phyloP scores from a whole-genome alignment of 371 early-diverging fungal species.

The Rhizopus sp. region DNA sequence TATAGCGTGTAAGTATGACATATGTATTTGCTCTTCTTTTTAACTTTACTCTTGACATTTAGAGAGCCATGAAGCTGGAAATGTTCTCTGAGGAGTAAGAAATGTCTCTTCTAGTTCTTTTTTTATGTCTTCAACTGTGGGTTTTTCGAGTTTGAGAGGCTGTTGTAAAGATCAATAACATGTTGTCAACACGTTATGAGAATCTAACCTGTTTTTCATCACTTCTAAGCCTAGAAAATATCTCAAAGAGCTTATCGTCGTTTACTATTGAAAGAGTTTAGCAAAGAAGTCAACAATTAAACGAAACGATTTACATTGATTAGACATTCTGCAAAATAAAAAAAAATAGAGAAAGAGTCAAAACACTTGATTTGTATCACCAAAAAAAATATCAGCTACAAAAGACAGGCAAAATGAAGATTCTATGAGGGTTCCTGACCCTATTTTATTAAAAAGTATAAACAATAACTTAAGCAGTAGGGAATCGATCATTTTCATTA shows the following conservation, averaged over 20 bases:
- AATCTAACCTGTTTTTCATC: slow-evolving; percentile 7
- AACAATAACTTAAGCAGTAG: neutral
- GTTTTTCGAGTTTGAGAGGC: neutral
- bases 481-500: slow-evolving; percentile 3
- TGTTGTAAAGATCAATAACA: neutral
- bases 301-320: too few relatives aligned
- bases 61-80: slow-evolving; percentile 48
- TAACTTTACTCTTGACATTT: slow-evolving; percentile 55
- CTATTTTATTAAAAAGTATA: neutral
- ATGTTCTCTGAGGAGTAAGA: slow-evolving; percentile 48
- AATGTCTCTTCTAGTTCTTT: slow-evolving; percentile 48
- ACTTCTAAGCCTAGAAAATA: slow-evolving; percentile 10
- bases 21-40: neutral
- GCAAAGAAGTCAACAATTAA: too few relatives aligned
- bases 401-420: too few relatives aligned
- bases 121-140: slow-evolving; percentile 30
- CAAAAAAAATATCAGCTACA: too few relatives aligned
- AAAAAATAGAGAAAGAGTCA: too few relatives aligned
- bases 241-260: neutral
- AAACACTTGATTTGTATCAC: too few relatives aligned
- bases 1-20: slow-evolving; percentile 6
- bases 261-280: too few relatives aligned
- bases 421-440: too few relatives aligned
- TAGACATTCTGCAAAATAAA: too few relatives aligned
- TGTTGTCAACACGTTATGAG: neutral